phyloP scores from a whole-genome alignment of 1,284 basidiomycete species.

The Fomitopsis betulina region DNA sequence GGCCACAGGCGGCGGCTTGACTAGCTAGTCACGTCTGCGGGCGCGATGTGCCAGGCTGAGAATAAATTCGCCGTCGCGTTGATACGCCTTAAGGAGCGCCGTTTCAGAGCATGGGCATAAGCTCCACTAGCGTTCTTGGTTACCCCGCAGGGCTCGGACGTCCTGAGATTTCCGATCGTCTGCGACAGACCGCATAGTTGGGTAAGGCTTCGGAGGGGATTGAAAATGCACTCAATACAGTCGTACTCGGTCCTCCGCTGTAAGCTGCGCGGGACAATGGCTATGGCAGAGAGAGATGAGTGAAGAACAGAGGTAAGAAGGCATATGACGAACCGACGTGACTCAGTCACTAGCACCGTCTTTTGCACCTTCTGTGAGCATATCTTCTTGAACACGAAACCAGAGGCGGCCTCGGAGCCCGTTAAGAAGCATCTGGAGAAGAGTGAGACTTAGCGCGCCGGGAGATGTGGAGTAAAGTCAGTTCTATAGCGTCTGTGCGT shows the following conservation, averaged over 20 bases:
- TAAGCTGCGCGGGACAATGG: conserved; percentile 72
- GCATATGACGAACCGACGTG: too few species aligned
- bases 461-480: too few species aligned
- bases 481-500: too few species aligned
- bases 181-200: conserved; percentile 76
- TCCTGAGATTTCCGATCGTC: conserved; percentile 74
- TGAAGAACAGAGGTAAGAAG: too few species aligned
- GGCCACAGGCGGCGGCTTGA: conserved; percentile 1
- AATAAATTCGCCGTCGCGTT: conserved; percentile 94
- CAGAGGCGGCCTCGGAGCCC: too few species aligned
- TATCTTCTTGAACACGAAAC: too few species aligned
- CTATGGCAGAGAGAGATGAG: too few species aligned
- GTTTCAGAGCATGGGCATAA: conserved; percentile 82
- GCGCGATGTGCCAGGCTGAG: conserved; percentile 65
- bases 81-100: conserved; percentile 73
- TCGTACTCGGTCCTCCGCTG: conserved; percentile 85
- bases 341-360: too few species aligned
- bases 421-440: too few species aligned
- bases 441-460: too few species aligned
- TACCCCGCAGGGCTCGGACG: conserved; percentile 76
- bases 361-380: too few species aligned
- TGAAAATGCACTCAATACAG: conserved; percentile 81
- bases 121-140: conserved; percentile 87
- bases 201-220: conserved; percentile 74
- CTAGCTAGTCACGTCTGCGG: conserved; percentile 19